Percentiles rank a stretch among this genome's conserved stretches.
These are phyloP conservation scores for Puya raimondii DNA, from an alignment of 176 grass and related monocot species.

Conservation along the genomic window DNA sequence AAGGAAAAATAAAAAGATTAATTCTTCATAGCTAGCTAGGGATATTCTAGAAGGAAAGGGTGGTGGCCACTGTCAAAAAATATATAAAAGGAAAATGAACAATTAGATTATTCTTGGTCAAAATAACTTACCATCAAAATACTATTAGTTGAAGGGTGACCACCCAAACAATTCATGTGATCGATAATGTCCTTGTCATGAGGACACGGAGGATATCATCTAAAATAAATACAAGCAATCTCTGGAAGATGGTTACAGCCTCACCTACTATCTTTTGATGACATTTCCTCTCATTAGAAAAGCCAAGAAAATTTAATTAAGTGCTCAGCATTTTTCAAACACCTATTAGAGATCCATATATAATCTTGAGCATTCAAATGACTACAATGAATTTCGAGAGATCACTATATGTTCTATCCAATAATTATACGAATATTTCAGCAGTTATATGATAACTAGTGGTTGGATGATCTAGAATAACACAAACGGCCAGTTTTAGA, in stretches of 20 bases:
- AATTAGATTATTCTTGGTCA: constrained; percentile 38
- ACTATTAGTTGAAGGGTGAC: constrained; percentile 26
- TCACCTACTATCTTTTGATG: constrained; percentile 35
- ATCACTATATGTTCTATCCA: too few species aligned
- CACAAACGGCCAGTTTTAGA: too few species aligned
- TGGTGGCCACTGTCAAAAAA: background rate
- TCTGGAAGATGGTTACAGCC: constrained; percentile 53
- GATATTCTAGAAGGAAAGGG: constrained; percentile 22
- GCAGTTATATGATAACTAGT: too few species aligned
- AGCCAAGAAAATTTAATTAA: background rate
- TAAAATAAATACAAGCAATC: constrained; percentile 36
- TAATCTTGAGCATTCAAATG: too few species aligned
- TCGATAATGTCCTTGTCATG: constrained; percentile 43
- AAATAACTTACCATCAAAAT: constrained; percentile 30
- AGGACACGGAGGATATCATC: constrained; percentile 33
- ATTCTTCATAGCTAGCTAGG: background rate
- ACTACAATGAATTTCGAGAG: too few species aligned
- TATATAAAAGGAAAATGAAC: background rate
- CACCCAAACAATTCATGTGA: constrained; percentile 36
- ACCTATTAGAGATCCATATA: too few species aligned
- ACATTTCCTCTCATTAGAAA: background rate
- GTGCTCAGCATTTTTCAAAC: too few species aligned
- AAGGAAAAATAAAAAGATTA: background rate
- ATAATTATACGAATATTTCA: too few species aligned
- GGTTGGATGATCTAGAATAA: too few species aligned